Conservation (phyloP, 2,329 filamentous ascomycete genomes). For the Curvularia lunata region DNA sequence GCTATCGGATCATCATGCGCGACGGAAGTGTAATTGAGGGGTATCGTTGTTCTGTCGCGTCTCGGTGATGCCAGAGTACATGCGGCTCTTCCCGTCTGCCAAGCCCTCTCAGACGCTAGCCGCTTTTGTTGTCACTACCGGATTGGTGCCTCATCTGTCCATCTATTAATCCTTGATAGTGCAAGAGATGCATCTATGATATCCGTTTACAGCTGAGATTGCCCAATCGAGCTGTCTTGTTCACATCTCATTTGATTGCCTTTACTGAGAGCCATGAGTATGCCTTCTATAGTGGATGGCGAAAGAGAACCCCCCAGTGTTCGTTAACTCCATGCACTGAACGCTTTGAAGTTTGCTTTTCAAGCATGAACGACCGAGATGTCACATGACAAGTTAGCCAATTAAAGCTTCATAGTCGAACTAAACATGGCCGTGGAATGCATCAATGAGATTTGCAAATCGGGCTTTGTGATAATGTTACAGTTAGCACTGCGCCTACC, state of each 20-base stretch:
- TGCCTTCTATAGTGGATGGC: too few relatives aligned
- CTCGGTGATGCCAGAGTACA: constrained; percentile 19
- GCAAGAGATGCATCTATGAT: background rate
- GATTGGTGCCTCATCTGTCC: background rate
- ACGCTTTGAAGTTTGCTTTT: too few relatives aligned
- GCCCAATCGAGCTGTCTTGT: background rate
- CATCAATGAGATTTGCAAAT: too few relatives aligned
- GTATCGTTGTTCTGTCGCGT: constrained; percentile 15
- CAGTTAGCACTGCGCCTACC: too few relatives aligned
- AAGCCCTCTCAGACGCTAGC: constrained; percentile 7
- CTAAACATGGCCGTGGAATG: too few relatives aligned
- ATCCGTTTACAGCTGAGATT: background rate
- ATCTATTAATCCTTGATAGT: background rate
- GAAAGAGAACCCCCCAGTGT: too few relatives aligned
- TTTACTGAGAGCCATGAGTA: background rate
- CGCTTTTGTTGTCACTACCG: background rate
- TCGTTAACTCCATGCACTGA: too few relatives aligned
- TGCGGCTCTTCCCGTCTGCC: constrained; percentile 18
- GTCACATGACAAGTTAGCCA: too few relatives aligned
- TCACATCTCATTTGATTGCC: background rate
- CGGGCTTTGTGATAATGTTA: too few relatives aligned
- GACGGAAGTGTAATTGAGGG: constrained; percentile 12
- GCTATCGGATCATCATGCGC: constrained; percentile 21
- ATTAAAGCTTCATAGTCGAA: too few relatives aligned
- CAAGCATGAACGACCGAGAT: too few relatives aligned